phyloP scores from a whole-genome alignment of 1,284 basidiomycete genomes.

The Irpex sp. region DNA sequence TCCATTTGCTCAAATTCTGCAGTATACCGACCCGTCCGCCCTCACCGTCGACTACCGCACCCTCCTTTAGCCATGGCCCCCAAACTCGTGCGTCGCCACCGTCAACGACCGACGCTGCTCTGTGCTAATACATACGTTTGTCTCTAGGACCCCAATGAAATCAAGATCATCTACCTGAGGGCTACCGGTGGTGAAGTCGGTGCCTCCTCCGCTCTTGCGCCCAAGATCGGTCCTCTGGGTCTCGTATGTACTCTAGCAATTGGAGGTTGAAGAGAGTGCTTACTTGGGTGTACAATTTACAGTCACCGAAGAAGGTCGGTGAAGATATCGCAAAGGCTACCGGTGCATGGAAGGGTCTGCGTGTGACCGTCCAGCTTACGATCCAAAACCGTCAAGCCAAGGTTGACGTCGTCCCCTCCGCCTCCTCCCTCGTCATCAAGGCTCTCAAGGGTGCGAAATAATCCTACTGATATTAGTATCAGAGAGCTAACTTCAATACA shows the following conservation, averaged over 20 bases:
- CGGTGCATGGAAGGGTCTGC: constrained; percentile 98
- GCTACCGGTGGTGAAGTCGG: constrained; percentile 99
- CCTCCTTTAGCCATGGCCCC: constrained; percentile 59
- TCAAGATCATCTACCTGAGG: constrained; percentile 99
- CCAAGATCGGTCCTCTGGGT: constrained; percentile 99
- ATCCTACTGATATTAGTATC: not conserved
- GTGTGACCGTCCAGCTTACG: constrained; percentile 98
- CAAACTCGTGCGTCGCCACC: constrained; percentile 59
- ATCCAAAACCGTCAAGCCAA: constrained; percentile 99
- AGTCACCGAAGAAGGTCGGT: constrained; percentile 99
- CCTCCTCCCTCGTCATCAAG: constrained; percentile 96
- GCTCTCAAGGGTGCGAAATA: constrained; percentile 85
- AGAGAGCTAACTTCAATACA: constrained; percentile 27
- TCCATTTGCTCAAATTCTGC: constrained; percentile 2
- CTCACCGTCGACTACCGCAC: constrained; percentile 24
- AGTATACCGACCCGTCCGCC: constrained; percentile 16
- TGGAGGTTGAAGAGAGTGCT: constrained; percentile 5
- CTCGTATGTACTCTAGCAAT: constrained; percentile 61
- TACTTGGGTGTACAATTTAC: constrained; percentile 6
- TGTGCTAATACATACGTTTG: constrained; percentile 14
- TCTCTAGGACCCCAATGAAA: constrained; percentile 83
- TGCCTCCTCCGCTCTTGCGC: constrained; percentile 97
- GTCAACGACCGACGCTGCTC: not conserved
- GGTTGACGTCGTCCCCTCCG: constrained; percentile 96
- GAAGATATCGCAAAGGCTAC: constrained; percentile 99